Base-by-base conservation (phyloP, 805 yeast genomes). In the Debaryomyces maramus region DNA sequence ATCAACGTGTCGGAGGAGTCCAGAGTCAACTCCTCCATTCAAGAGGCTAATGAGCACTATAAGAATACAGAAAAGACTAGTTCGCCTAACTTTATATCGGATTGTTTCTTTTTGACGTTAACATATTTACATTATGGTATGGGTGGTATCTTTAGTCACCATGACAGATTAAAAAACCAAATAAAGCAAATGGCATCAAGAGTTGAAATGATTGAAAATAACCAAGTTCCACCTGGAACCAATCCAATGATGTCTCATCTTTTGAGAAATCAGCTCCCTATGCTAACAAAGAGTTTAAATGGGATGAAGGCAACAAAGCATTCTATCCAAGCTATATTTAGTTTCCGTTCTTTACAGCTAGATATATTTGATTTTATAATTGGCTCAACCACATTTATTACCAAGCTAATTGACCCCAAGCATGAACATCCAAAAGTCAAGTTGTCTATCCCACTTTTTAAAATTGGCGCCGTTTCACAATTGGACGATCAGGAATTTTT, bases 91-190 rank as follows among this genome's bases (percentile, higher is more conserved):
- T 93, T 93, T 58, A 88, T 93, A n/a, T 81, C 96, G 6, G 93
- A 91, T 49, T 84, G 95, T 53, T 93, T 89, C 61, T 93, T 75
- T 54, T 59, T 93, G 40, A 80, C 90, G 5, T 69, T 85, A 37
- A 81, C 95, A 0, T 89, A 84, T 58, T 62, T 88, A 35, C 90
- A 91, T 50, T 93, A 85, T 63, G 99, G 98, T 31, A 67, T 88
- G 30, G 95, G 95, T 17, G 98, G 97, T 36, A 64, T 85, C 0
- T 63, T 76, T 41, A 72, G 79, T 32, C 60, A 58, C 33, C 78
- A 80, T 44, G 80, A 77, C 32, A 78, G 83, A 43, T 53, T 82
- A 22, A 70, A 70, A 45, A 68, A 70, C 21, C 67, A 72, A 43
- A 62, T 76, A 33, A 72, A 74, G 33, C 79, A 78, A 45, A 50